Evolutionary conservation across 345 rosid genomes (phyloP).

Genomic region (Eucalyptus regnans): DNA sequence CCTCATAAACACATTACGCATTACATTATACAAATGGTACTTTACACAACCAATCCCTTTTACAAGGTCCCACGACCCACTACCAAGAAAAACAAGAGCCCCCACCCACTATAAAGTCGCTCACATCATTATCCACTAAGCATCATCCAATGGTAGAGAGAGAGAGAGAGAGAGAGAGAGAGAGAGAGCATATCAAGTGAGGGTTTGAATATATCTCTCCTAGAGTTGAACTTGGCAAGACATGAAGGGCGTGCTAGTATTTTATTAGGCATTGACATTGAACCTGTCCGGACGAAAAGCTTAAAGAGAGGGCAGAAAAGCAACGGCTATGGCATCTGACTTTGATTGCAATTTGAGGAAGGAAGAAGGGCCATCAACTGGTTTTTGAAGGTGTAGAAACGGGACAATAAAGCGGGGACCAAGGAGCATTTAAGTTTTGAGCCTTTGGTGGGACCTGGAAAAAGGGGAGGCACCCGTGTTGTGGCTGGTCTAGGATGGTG

Average conservation of each 20-base stretch:
- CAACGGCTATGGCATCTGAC: conserved; percentile 42
- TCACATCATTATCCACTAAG: conserved; percentile 62
- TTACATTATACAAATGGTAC: neutral
- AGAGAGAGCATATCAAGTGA: conserved; percentile 34
- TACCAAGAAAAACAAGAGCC: conserved; percentile 14
- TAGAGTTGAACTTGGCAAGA: conserved; percentile 26
- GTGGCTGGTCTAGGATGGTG: conserved; percentile 30
- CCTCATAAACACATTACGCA: neutral
- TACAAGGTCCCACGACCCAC: conserved; percentile 63
- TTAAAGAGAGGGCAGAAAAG: neutral
- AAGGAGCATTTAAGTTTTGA: conserved; percentile 7
- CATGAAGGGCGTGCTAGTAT: conserved; percentile 11
- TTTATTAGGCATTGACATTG: conserved; percentile 33
- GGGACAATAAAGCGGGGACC: conserved; percentile 15
- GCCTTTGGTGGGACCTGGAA: neutral
- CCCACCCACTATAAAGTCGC: conserved; percentile 36
- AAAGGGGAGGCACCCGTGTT: neutral
- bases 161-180: conserved; percentile 15
- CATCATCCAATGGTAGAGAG: conserved; percentile 21
- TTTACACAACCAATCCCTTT: conserved; percentile 3
- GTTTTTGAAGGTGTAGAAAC: neutral
- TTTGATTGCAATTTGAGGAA: conserved; percentile 43
- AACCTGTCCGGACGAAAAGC: conserved; percentile 18
- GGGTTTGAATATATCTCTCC: conserved; percentile 41
- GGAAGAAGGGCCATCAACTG: neutral